A percentile compares a stretch with the other conserved stretches of the same genome.
Evolutionary conservation across 306 rosid genomes (phyloP).

Genomic region (Cyclanthera cordifolia): DNA sequence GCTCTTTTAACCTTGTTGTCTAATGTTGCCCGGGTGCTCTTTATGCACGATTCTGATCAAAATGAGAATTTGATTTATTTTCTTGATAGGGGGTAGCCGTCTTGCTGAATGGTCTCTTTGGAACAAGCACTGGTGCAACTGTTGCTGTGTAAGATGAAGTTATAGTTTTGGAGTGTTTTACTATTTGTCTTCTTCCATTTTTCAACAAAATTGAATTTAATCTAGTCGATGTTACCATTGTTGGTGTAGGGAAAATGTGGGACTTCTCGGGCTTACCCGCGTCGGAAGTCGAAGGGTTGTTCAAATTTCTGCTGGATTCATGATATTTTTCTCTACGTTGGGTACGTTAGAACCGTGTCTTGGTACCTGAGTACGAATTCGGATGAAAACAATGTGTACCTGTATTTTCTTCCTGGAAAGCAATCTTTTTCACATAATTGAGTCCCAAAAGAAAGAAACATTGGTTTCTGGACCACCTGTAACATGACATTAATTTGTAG

Average conservation of each 20-base stretch:
- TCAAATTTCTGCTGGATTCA: constrained; percentile 88
- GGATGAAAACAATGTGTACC: neutral
- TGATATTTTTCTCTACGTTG: constrained; percentile 87
- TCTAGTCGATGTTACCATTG: constrained; percentile 14
- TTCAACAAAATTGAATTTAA: constrained; percentile 13
- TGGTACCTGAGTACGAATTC: neutral
- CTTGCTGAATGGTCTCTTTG: constrained; percentile 81
- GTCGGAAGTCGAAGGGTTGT: constrained; percentile 97
- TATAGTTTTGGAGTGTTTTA: constrained; percentile 7
- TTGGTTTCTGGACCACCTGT: no score
- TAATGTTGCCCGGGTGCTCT: neutral
- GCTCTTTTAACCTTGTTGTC: neutral
- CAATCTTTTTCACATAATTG: no score
- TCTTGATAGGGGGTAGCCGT: constrained; percentile 64
- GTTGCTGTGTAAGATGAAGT: constrained; percentile 76
- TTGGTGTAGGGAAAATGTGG: constrained; percentile 76
- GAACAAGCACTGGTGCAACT: constrained; percentile 79
- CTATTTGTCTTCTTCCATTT: neutral
- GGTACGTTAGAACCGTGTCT: constrained; percentile 29
- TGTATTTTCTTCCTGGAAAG: no score
- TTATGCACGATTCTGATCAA: neutral
- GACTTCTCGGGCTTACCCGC: constrained; percentile 90
- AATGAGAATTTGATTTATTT: neutral
- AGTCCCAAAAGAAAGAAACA: no score
- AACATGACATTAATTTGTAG: no score